Evolutionary conservation across 768 basidiomycete species (phyloP), one percentile per base, ranked within the genome.

Genomic region (Mycena galopus): DNA sequence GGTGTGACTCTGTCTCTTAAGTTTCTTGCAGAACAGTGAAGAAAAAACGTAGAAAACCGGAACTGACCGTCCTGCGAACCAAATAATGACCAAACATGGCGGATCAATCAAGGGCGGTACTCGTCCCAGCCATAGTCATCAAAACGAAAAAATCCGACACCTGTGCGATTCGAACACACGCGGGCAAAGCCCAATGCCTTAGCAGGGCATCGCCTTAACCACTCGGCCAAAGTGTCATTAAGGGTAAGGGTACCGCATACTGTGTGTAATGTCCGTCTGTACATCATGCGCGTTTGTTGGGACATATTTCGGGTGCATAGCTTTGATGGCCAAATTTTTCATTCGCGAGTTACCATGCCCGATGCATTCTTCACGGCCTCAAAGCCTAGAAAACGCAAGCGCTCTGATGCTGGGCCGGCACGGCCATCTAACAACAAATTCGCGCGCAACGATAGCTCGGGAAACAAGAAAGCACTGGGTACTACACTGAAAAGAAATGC

Each of bases 281-380:
- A n/a, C n/a, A n/a, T n/a, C n/a, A n/a, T n/a, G n/a, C n/a, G n/a
- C n/a, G n/a, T 47, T 21, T 47, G 44, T n/a, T 16, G n/a, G n/a
- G 19, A n/a, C n/a, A 21, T 55, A 16, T 30, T 30, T 50, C 14
- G 23, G 16, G 23, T 7, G 16, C 3, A 50, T 7, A n/a, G 9
- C n/a, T n/a, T n/a, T n/a, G n/a, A 25, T n/a, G 9, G 47, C n/a
- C 47, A 23, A 10, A 12, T 25, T 57, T 67, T 51, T 32, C 32
- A 37, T 19, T 6, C 17, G 35, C 19, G 30, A 62, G 32, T 33
- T 64, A 23, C n/a, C 35, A 96, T 96, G 94, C 92, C 93, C 35
- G 94, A 96, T 86, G 83, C 93, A 16, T 96, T 96, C 85, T 96
- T 96, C 83, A 84, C 90, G 33, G 85, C 85, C 19, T 81, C 82